A percentile compares a stretch with the other conserved stretches of the same genome.
Conservation (phyloP, 2,329 filamentous ascomycete genomes). For the Botryosphaeria dothidea region DNA sequence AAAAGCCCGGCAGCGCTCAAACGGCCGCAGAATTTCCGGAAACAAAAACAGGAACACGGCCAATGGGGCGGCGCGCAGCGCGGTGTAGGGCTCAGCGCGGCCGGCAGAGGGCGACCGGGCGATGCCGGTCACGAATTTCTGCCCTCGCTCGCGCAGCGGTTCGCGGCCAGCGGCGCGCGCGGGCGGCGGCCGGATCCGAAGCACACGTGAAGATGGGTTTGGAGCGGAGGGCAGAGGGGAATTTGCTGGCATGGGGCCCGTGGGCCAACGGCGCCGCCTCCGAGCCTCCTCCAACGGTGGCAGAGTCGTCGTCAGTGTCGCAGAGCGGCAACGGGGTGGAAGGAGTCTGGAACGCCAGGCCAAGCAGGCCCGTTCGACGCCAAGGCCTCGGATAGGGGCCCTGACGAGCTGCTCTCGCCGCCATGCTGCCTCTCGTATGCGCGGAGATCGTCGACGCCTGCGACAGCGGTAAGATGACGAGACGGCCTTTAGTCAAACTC, state of each 20-base stretch:
- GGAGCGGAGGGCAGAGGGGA: no score
- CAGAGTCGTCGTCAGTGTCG: neutral
- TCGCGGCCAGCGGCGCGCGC: neutral
- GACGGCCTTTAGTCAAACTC: neutral
- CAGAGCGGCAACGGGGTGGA: neutral
- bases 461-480: neutral
- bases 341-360: constrained; percentile 12
- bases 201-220: constrained; percentile 18
- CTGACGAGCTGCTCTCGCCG: no score
- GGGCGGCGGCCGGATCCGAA: constrained; percentile 17
- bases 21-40: constrained; percentile 8
- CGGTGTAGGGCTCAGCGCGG: neutral
- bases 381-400: constrained; percentile 4
- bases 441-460: neutral
- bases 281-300: constrained; percentile 1
- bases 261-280: constrained; percentile 3
- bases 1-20: neutral
- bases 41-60: neutral
- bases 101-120: neutral
- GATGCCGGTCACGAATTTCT: neutral
- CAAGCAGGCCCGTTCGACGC: neutral
- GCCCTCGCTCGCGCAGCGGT: neutral
- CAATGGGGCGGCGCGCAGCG: neutral
- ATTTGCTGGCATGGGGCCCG: no score
- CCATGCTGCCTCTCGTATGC: neutral